These are phyloP conservation scores for Corrigiola litoralis DNA, from an alignment of 179 eudicot species.

Conservation along the genomic window DNA sequence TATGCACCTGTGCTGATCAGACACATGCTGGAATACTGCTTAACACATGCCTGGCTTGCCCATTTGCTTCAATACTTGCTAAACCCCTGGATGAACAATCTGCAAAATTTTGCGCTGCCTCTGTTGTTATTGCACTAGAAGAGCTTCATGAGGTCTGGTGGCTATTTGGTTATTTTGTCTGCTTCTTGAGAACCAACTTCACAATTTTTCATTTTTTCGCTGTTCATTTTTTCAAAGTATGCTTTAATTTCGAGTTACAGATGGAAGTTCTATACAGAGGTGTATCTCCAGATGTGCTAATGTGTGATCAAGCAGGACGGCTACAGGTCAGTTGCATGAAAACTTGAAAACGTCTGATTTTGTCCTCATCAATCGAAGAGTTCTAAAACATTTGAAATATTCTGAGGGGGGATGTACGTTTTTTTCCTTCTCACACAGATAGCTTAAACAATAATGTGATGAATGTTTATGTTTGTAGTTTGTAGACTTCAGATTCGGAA, in stretches of 20 bases:
- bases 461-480: slow-evolving; percentile 36
- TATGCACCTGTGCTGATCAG: slow-evolving; percentile 79
- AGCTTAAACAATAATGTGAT: background rate
- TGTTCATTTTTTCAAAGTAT: background rate
- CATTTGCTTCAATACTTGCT: slow-evolving; percentile 59
- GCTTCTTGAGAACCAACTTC: background rate
- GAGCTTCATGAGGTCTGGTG: slow-evolving; percentile 72
- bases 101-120: slow-evolving; percentile 82
- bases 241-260: slow-evolving; percentile 32
- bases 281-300: slow-evolving; percentile 81
- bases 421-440: background rate
- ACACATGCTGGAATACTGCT: slow-evolving; percentile 71
- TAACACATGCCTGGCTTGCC: slow-evolving; percentile 68
- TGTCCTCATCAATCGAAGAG: no score
- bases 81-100: slow-evolving; percentile 68
- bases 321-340: slow-evolving; percentile 54
- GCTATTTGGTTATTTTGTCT: background rate
- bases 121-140: slow-evolving; percentile 62
- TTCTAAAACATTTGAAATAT: background rate
- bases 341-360: background rate
- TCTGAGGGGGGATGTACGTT: background rate
- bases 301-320: slow-evolving; percentile 75
- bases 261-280: slow-evolving; percentile 80
- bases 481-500: slow-evolving; percentile 93
- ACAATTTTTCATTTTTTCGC: background rate